These are phyloP conservation scores for Candida buenavistaensis DNA, from an alignment of 1,139 yeast genomes.

Conservation along the genomic window DNA sequence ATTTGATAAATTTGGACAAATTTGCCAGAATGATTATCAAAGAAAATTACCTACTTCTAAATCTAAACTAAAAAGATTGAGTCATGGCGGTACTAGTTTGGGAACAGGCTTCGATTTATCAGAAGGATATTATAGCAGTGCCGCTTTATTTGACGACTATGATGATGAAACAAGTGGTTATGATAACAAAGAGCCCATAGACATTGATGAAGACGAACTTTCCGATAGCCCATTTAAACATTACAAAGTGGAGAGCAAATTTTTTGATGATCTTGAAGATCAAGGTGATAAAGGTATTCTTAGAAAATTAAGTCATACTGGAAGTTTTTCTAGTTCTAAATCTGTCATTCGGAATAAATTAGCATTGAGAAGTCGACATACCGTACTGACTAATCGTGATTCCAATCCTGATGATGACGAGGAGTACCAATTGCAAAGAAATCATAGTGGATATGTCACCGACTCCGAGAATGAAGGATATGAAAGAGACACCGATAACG, in stretches of 20 bases:
- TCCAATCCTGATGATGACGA: not conserved
- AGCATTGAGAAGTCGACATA: constrained; percentile 11
- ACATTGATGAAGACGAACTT: constrained; percentile 1
- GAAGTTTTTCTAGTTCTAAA: constrained; percentile 13
- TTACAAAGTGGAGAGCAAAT: constrained; percentile 9
- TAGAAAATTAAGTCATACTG: constrained; percentile 6
- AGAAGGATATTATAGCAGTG: constrained; percentile 6
- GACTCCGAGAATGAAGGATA: constrained; percentile 16
- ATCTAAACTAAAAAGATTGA: constrained; percentile 8
- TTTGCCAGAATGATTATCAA: constrained; percentile 18
- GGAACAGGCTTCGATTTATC: constrained; percentile 5
- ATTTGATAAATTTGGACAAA: constrained; percentile 23
- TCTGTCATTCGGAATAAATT: constrained; percentile 17
- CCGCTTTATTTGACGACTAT: constrained; percentile 9
- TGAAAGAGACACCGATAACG: constrained; percentile 2
- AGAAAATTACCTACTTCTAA: constrained; percentile 10
- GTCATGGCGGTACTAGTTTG: constrained; percentile 4
- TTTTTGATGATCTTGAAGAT: constrained; percentile 11
- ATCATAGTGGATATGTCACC: constrained; percentile 19
- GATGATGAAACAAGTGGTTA: constrained; percentile 1
- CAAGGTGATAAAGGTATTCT: no score
- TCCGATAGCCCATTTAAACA: constrained; percentile 10
- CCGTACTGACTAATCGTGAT: not conserved
- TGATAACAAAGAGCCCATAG: constrained; percentile 3
- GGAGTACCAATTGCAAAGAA: constrained; percentile 11